phyloP scores from a whole-genome alignment of 2,329 filamentous ascomycete species.

The Phoma herbarum region DNA sequence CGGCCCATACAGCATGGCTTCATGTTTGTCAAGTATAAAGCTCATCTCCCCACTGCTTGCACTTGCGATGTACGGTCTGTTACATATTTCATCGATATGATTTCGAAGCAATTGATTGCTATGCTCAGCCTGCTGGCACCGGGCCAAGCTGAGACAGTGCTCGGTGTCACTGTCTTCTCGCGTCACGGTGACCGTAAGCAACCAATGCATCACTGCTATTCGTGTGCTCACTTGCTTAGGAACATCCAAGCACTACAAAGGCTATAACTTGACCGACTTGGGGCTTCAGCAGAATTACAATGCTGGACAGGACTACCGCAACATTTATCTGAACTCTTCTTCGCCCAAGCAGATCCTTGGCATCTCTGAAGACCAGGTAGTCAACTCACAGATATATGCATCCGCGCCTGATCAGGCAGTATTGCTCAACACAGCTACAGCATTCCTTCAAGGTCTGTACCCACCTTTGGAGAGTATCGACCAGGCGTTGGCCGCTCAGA shows the following conservation, averaged over 20 bases:
- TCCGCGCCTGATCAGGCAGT: conserved; percentile 57
- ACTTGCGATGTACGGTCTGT: not conserved
- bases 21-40: not conserved
- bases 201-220: conserved; percentile 26
- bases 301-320: conserved; percentile 23
- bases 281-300: conserved; percentile 62
- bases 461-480: conserved; percentile 54
- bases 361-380: conserved; percentile 55
- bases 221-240: conserved; percentile 2
- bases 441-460: conserved; percentile 67
- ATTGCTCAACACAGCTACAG: conserved; percentile 60
- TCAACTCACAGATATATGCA: conserved; percentile 55
- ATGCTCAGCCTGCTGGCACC: not conserved
- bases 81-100: not conserved
- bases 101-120: not conserved
- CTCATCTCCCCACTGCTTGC: not conserved
- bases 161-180: not conserved
- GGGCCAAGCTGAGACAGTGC: conserved; percentile 5
- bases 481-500: conserved; percentile 1
- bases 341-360: conserved; percentile 50
- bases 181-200: conserved; percentile 2
- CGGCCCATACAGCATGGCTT: not conserved
- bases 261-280: conserved; percentile 52
- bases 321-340: conserved; percentile 37
- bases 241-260: conserved; percentile 7